phyloP scores from a whole-genome alignment of 176 grass and related monocot species.

The Aegilops sharonensis region DNA sequence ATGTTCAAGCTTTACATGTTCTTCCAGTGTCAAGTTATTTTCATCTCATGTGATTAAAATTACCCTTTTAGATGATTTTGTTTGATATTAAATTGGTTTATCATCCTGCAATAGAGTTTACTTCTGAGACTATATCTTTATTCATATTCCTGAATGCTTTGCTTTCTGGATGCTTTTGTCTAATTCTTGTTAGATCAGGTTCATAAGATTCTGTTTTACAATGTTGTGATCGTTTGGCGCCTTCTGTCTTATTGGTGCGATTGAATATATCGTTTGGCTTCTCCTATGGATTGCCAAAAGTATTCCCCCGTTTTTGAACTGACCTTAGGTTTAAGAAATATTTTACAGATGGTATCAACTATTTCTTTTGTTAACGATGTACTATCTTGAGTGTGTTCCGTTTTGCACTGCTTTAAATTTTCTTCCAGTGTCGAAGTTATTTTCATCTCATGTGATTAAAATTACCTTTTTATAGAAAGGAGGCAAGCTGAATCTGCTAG shows the following conservation, averaged over 20 bases:
- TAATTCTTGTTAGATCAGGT: background rate
- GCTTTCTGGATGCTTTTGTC: background rate
- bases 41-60: background rate
- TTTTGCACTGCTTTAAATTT: background rate
- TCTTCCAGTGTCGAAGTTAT: background rate
- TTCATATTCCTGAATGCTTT: background rate
- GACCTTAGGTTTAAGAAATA: background rate
- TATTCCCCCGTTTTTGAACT: background rate
- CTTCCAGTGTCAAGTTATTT: background rate
- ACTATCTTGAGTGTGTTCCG: background rate
- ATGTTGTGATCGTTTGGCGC: too few relatives aligned
- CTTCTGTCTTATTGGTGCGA: background rate
- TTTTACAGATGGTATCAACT: background rate
- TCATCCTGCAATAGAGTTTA: background rate
- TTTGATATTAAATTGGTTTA: background rate
- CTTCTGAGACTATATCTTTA: background rate
- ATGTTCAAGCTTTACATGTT: background rate
- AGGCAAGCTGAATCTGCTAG: slow-evolving; percentile 77
- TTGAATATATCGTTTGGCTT: background rate
- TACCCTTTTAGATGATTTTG: background rate
- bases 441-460: background rate
- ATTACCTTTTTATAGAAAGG: slow-evolving; percentile 50
- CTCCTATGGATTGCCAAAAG: background rate
- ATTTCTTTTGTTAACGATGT: background rate
- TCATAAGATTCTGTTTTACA: background rate